Evolutionary conservation across 2,329 filamentous ascomycete species (phyloP).

Genomic region (Colletotrichum sp.): DNA sequence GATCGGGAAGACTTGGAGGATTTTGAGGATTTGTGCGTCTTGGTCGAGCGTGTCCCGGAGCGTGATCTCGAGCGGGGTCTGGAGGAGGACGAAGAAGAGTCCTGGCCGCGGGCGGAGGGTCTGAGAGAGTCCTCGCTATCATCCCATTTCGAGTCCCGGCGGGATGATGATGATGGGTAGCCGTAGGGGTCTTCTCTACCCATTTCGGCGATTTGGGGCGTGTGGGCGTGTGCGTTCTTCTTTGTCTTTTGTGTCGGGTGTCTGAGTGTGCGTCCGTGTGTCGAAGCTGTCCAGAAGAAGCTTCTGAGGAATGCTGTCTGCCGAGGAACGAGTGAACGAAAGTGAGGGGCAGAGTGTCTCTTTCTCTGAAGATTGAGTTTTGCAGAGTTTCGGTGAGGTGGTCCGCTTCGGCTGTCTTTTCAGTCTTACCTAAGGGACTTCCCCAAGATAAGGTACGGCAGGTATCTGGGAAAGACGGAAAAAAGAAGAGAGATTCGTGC

Average conservation of each 20-base stretch:
- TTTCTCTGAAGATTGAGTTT: neutral
- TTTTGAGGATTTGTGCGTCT: neutral
- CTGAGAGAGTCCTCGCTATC: slow-evolving; percentile 9
- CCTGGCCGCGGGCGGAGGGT: neutral
- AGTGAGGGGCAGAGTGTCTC: neutral
- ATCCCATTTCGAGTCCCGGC: slow-evolving; percentile 5
- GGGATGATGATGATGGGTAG: neutral
- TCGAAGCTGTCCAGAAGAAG: neutral
- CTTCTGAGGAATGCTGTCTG: neutral
- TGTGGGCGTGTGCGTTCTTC: neutral
- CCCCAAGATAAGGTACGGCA: neutral
- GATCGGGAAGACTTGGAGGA: neutral
- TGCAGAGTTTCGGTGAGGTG: neutral
- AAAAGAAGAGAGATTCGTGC: neutral
- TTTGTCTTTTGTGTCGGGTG: neutral
- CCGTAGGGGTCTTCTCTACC: neutral
- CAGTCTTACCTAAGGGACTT: neutral
- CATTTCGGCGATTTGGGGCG: neutral
- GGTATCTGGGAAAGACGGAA: neutral
- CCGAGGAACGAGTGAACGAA: neutral
- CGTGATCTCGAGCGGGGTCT: slow-evolving; percentile 7
- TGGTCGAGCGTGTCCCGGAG: neutral
- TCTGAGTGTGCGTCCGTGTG: neutral
- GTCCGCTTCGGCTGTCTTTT: neutral
- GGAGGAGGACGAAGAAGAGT: neutral